These are phyloP conservation scores for Abrus pulchellus DNA, from an alignment of 306 rosid species.

Conservation along the genomic window DNA sequence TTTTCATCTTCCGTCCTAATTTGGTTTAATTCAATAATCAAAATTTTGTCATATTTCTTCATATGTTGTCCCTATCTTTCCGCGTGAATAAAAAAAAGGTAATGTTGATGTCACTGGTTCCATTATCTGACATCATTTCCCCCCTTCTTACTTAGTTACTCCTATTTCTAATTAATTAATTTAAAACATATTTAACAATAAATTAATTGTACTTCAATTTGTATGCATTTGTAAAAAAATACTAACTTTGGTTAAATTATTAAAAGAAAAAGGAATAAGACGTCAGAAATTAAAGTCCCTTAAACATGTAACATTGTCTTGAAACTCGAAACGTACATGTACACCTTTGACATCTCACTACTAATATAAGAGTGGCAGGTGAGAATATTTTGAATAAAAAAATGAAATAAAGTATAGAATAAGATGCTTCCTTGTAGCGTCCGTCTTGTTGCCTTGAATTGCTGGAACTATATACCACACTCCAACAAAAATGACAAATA, in stretches of 20 bases:
- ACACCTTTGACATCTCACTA: background rate
- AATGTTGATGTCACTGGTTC: conserved; percentile 7
- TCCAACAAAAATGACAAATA: background rate
- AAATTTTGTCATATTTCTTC: conserved; percentile 3
- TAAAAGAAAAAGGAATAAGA: background rate
- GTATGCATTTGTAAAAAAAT: background rate
- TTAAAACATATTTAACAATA: too few relatives aligned
- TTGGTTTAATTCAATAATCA: too few relatives aligned
- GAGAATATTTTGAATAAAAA: background rate
- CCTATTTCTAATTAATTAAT: background rate
- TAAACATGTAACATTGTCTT: background rate
- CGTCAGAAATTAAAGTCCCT: background rate
- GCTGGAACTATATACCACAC: conserved; percentile 44
- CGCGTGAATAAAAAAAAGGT: background rate
- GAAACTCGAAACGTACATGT: background rate
- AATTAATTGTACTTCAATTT: too few relatives aligned
- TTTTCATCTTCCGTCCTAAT: background rate
- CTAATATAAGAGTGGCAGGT: background rate
- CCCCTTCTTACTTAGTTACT: background rate
- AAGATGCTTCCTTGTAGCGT: conserved; percentile 40
- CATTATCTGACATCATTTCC: background rate
- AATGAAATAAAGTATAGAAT: background rate
- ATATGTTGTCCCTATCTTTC: background rate
- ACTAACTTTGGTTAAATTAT: background rate
- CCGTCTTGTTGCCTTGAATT: background rate